phyloP scores from a whole-genome alignment of 2,329 filamentous ascomycete genomes.

The Alternaria sp. region DNA sequence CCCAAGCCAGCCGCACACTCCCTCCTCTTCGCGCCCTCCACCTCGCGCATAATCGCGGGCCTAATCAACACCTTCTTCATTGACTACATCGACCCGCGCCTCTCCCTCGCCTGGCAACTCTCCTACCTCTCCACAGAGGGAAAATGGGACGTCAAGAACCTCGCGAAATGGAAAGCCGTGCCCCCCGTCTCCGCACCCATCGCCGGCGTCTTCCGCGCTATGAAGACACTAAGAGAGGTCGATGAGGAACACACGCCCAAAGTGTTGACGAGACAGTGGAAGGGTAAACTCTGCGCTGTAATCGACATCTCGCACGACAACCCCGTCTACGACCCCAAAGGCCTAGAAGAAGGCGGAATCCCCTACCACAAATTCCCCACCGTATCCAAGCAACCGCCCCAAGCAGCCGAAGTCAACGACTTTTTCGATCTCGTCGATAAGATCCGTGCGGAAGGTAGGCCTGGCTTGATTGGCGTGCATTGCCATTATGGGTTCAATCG shows the following conservation, averaged over 20 bases:
- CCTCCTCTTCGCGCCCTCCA: slow-evolving; percentile 78
- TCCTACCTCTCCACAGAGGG: slow-evolving; percentile 86
- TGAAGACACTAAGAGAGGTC: slow-evolving; percentile 92
- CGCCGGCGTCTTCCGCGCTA: slow-evolving; percentile 78
- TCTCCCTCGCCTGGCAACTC: slow-evolving; percentile 88
- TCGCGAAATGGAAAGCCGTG: slow-evolving; percentile 87
- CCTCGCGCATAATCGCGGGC: slow-evolving; percentile 77
- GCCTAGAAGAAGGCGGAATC: slow-evolving; percentile 53
- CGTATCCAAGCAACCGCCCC: slow-evolving; percentile 87
- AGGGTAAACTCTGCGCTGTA: slow-evolving; percentile 71
- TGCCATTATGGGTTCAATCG: slow-evolving; percentile 97
- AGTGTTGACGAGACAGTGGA: slow-evolving; percentile 73
- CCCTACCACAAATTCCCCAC: slow-evolving; percentile 82
- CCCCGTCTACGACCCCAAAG: slow-evolving; percentile 81
- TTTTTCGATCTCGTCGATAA: slow-evolving; percentile 66
- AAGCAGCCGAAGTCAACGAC: slow-evolving; percentile 63
- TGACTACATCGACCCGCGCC: slow-evolving; percentile 74
- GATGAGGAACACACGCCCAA: slow-evolving; percentile 81
- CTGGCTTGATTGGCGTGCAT: slow-evolving; percentile 74
- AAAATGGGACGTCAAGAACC: slow-evolving; percentile 98
- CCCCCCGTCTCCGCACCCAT: slow-evolving; percentile 79
- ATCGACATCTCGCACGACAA: slow-evolving; percentile 91
- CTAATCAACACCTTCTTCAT: slow-evolving; percentile 83
- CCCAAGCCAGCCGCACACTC: slow-evolving; percentile 82
- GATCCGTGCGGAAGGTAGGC: slow-evolving; percentile 41